phyloP scores from a whole-genome alignment of 495 filamentous ascomycete species.

The Tetracladium setigerum region DNA sequence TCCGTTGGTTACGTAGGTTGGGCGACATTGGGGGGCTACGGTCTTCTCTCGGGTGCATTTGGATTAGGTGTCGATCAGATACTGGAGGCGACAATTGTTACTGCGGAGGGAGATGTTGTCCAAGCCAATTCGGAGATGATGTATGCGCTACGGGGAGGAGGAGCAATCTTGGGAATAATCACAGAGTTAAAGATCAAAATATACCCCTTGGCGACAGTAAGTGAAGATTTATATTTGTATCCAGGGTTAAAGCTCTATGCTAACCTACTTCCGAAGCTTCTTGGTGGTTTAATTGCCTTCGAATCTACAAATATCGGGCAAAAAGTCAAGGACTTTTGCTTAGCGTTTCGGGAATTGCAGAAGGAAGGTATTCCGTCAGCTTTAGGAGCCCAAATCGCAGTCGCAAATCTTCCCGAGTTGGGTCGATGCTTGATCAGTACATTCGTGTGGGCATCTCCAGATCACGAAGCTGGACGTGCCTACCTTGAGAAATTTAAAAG shows the following conservation, averaged over 20 bases:
- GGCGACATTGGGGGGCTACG: constrained; percentile 31
- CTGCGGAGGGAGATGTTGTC: constrained; percentile 24
- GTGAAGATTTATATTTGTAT: constrained; percentile 13
- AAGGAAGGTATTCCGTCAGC: neutral
- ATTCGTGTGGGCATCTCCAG: constrained; percentile 25
- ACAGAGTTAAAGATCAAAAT: constrained; percentile 28
- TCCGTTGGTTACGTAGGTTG: constrained; percentile 29
- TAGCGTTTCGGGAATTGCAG: neutral
- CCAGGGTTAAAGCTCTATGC: neutral
- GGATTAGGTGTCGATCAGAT: constrained; percentile 34
- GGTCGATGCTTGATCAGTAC: constrained; percentile 18
- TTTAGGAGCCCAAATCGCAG: constrained; percentile 16
- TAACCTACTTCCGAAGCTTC: neutral
- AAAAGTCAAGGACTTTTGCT: neutral
- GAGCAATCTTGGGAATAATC: constrained; percentile 32
- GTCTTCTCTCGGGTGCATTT: constrained; percentile 21
- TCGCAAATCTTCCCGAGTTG: constrained; percentile 14
- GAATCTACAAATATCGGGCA: too few relatives aligned
- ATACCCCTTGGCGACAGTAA: constrained; percentile 24
- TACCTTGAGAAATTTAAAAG: constrained; percentile 25
- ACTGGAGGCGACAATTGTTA: constrained; percentile 28
- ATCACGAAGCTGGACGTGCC: constrained; percentile 19
- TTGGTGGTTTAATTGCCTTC: too few relatives aligned
- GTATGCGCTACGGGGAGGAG: constrained; percentile 27
- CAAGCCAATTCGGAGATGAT: constrained; percentile 26